A percentile compares a stretch with the other conserved stretches of the same genome.
These are phyloP conservation scores for Antitrichia curtipendula DNA, from an alignment of 225 moss, liverwort and hornwort genomes.

Conservation along the genomic window DNA sequence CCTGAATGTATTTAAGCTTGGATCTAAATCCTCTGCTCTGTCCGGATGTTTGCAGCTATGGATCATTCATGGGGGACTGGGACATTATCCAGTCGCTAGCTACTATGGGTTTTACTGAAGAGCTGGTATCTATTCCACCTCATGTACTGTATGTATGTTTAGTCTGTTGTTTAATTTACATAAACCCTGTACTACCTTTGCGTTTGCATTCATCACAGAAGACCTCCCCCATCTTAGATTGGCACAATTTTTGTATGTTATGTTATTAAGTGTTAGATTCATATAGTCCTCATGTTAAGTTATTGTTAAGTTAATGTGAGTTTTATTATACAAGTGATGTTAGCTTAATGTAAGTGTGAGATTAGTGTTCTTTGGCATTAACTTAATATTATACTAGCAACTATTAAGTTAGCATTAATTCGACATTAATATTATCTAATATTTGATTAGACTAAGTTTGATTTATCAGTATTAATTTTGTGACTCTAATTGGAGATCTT, in stretches of 20 bases:
- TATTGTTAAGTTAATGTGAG: not conserved
- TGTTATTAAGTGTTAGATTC: not conserved
- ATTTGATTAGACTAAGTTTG: not conserved
- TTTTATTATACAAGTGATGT: no score
- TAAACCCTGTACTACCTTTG: not conserved
- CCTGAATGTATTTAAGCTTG: not conserved
- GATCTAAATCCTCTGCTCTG: not conserved
- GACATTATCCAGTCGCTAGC: constrained; percentile 59
- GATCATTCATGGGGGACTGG: constrained; percentile 41
- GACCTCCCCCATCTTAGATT: not conserved
- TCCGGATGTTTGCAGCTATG: constrained; percentile 42
- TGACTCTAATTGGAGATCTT: not conserved
- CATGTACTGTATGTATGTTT: not conserved
- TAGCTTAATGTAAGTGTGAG: not conserved
- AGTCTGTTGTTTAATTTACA: not conserved
- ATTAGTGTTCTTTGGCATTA: not conserved
- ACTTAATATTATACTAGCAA: not conserved
- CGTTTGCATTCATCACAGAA: not conserved
- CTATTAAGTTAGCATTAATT: not conserved
- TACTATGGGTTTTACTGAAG: constrained; percentile 44
- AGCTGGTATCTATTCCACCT: constrained; percentile 15
- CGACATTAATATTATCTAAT: not conserved
- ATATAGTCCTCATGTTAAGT: not conserved
- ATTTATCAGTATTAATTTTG: not conserved
- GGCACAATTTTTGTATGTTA: not conserved